Evolutionary conservation across 495 filamentous ascomycete genomes (phyloP).

Genomic region (Neurospora sp.): DNA sequence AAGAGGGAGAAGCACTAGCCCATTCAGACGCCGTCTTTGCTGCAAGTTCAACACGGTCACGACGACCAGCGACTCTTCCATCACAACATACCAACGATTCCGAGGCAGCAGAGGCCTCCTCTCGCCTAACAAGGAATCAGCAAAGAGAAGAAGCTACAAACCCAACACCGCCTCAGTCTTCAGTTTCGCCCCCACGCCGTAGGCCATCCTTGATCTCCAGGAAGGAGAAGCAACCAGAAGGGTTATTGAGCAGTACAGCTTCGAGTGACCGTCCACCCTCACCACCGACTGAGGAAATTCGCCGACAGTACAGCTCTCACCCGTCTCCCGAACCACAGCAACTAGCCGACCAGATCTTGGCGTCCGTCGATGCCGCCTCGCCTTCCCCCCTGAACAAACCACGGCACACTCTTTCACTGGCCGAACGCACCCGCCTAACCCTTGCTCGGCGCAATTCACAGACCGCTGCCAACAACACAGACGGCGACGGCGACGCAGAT

Average conservation of each 20-base stretch:
- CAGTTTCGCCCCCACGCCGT: not conserved
- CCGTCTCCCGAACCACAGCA: slow-evolving; percentile 34
- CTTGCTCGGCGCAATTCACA: slow-evolving; percentile 35
- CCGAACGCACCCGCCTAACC: slow-evolving; percentile 42
- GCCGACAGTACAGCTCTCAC: not conserved
- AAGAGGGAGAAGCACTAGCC: not conserved
- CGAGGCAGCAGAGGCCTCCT: not conserved
- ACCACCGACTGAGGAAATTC: not conserved
- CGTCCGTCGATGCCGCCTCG: slow-evolving; percentile 39
- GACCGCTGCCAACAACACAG: slow-evolving; percentile 8
- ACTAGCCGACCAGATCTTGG: slow-evolving; percentile 45
- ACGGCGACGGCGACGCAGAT: slow-evolving; percentile 20
- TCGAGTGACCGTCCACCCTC: not conserved
- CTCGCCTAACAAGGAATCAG: not conserved
- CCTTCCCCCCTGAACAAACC: slow-evolving; percentile 44
- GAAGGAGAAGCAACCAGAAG: not conserved
- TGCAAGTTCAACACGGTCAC: not conserved
- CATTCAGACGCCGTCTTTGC: not conserved
- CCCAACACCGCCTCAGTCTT: not conserved
- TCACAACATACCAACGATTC: not conserved
- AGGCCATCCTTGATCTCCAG: not conserved
- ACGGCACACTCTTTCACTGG: slow-evolving; percentile 41
- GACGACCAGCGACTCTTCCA: not conserved
- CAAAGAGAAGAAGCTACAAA: not conserved
- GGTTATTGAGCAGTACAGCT: not conserved